Evolutionary conservation across 2,329 filamentous ascomycete genomes (phyloP), one percentile per base, ranked within the genome.

Genomic region (Apiospora aurea): DNA sequence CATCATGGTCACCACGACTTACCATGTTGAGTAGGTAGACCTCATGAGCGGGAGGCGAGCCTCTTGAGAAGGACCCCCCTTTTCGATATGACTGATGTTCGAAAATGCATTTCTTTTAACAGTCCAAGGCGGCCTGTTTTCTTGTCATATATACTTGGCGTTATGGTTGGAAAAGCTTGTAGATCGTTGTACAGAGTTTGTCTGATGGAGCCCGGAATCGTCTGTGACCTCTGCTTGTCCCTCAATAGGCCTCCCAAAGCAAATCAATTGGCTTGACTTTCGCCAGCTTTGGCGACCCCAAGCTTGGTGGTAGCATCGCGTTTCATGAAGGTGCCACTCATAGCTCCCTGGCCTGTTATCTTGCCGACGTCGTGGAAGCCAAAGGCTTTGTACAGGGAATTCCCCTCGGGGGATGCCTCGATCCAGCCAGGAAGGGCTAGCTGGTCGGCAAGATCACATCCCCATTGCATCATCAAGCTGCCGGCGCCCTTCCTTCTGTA

Each of bases 401-500:
- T 77, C 0, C 81, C 83, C 7, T 79, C 75, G 0, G 73, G 70
- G 0, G 82, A 81, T 0, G 83, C 78, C 74, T 85, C 82, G 21
- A 84, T 77, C 68, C 81, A 84, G 0, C 76, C 75, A 3, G 80
- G 78, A n/a, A 84, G 71, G 6, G 80, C 79, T 2, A 82, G 77
- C 13, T 78, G 72, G 67, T 83, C 81, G 21, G 83, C 81, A 73
- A 84, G 78, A 11, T 78, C 77, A n/a, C 78, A 76, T 3, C 79
- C 79, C 78, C 79, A 82, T 43, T 77, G 72, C 66, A 85, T 70
- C 72, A 84, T 74, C 75, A 82, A 73, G 26, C 76, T 75, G 2
- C 76, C 82, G 16, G 80, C 80, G 6, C 83, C 83, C 8, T 80
- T 79, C 66, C 78, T 77, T 67, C 83, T 82, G 70, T 83, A 80